Percentiles rank a stretch among this genome's conserved stretches.
Evolutionary conservation across 1,139 yeast genomes (phyloP).

Genomic region (Pneumocystis murina): DNA sequence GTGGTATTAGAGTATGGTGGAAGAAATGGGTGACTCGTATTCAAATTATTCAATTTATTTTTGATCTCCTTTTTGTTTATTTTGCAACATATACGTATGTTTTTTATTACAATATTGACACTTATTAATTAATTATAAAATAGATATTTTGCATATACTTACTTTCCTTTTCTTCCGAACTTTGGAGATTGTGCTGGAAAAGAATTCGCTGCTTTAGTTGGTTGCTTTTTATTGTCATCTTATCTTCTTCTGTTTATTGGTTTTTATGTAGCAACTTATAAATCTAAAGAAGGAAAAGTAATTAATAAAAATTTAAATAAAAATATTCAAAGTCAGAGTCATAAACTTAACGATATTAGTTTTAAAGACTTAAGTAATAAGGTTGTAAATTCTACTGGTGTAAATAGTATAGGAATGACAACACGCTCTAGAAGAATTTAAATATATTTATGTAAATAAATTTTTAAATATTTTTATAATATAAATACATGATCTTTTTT

Average conservation of each 20-base stretch:
- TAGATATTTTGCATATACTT: conserved; percentile 24
- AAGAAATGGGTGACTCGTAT: conserved; percentile 97
- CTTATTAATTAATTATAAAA: conserved; percentile 30
- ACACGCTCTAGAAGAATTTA: not conserved
- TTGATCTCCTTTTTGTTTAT: conserved; percentile 80
- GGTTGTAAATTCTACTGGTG: not conserved
- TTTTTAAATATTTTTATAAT: not conserved
- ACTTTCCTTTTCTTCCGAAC: conserved; percentile 50
- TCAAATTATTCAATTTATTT: conserved; percentile 85
- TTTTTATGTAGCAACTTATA: not conserved
- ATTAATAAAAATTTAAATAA: not conserved
- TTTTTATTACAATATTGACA: conserved; percentile 29
- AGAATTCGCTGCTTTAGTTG: conserved; percentile 81
- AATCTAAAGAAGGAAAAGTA: not conserved
- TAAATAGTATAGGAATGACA: not conserved
- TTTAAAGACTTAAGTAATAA: not conserved
- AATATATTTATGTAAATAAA: not conserved
- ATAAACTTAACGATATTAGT: not conserved
- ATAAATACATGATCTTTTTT: not conserved
- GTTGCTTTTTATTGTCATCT: conserved; percentile 76
- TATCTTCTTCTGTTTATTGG: conserved; percentile 78
- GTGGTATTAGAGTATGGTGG: conserved; percentile 98
- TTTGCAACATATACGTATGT: conserved; percentile 57
- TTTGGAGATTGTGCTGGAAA: conserved; percentile 84
- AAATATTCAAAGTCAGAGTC: not conserved